Conservation (phyloP, 306 rosid species). For the Quercus wislizeni region DNA sequence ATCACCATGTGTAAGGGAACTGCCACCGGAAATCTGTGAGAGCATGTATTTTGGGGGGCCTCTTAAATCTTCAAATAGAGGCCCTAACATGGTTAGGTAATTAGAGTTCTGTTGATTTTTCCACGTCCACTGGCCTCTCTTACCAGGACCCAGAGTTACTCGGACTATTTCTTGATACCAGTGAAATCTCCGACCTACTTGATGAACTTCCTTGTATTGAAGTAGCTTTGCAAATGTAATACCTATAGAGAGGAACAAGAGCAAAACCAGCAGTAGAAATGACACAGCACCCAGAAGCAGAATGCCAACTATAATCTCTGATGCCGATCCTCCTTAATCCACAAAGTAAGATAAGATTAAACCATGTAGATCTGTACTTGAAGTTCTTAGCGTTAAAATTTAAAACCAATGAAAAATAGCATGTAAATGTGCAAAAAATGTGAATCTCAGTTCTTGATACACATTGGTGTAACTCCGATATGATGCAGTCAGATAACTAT, state of each 20-base stretch:
- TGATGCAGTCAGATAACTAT: neutral
- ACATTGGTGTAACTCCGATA: neutral
- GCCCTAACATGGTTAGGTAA: constrained; percentile 60
- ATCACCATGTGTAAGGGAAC: constrained; percentile 37
- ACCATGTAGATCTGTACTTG: neutral
- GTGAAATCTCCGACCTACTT: constrained; percentile 60
- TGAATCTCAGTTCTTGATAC: neutral
- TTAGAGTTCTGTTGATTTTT: constrained; percentile 48
- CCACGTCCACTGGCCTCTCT: constrained; percentile 97
- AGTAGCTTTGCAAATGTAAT: constrained; percentile 83
- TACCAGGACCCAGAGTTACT: constrained; percentile 85
- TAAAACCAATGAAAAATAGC: neutral
- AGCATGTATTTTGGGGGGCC: constrained; percentile 98
- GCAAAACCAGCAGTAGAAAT: constrained; percentile 53
- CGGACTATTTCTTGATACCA: constrained; percentile 86
- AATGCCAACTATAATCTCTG: constrained; percentile 60
- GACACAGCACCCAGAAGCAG: constrained; percentile 45
- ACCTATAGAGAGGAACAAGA: constrained; percentile 79
- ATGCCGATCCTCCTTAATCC: constrained; percentile 52
- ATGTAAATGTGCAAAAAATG: neutral
- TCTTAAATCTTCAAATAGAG: constrained; percentile 82
- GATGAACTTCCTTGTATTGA: constrained; percentile 95
- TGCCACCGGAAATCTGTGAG: constrained; percentile 67
- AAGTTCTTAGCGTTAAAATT: constrained; percentile 5
- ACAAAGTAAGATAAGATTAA: constrained; percentile 12